phyloP scores from a whole-genome alignment of 805 yeast species.

The Pichia membranifaciens region DNA sequence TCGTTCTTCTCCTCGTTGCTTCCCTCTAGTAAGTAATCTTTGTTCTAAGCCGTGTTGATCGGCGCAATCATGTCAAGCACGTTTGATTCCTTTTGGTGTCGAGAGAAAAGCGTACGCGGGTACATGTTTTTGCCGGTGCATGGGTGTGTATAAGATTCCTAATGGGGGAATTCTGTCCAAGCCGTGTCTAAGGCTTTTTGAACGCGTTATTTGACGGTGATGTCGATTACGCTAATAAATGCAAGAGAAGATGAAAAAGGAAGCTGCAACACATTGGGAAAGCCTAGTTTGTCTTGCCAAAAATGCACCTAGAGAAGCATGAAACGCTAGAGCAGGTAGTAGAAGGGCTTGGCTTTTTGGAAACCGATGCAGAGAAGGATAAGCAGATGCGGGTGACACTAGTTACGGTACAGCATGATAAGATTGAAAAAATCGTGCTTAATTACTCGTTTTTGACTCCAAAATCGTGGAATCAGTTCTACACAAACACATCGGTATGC shows the following conservation, averaged over 20 bases:
- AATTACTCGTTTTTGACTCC: neutral
- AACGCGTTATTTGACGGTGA: too few relatives aligned
- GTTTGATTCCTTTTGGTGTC: neutral
- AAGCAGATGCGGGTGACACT: neutral
- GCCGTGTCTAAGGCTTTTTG: too few relatives aligned
- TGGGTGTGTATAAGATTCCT: neutral
- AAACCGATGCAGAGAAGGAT: neutral
- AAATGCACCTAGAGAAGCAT: neutral
- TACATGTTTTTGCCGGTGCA: neutral
- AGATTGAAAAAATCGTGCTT: neutral
- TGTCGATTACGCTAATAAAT: too few relatives aligned
- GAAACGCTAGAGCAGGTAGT: neutral
- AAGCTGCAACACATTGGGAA: too few relatives aligned
- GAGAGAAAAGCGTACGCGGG: neutral
- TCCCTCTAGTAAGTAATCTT: too few relatives aligned
- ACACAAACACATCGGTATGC: neutral
- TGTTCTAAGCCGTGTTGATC: neutral
- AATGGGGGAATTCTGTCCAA: too few relatives aligned
- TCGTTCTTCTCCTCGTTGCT: too few relatives aligned
- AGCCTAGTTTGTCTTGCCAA: too few relatives aligned
- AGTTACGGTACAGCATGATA: conserved; percentile 2
- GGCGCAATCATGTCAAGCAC: neutral
- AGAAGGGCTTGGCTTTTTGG: neutral
- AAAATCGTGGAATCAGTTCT: neutral
- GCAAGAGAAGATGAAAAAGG: too few relatives aligned